Percentiles rank a stretch among this genome's conserved stretches.
Conservation (phyloP, 2,329 filamentous ascomycete species). For the Trichophyton mentagrophytes region DNA sequence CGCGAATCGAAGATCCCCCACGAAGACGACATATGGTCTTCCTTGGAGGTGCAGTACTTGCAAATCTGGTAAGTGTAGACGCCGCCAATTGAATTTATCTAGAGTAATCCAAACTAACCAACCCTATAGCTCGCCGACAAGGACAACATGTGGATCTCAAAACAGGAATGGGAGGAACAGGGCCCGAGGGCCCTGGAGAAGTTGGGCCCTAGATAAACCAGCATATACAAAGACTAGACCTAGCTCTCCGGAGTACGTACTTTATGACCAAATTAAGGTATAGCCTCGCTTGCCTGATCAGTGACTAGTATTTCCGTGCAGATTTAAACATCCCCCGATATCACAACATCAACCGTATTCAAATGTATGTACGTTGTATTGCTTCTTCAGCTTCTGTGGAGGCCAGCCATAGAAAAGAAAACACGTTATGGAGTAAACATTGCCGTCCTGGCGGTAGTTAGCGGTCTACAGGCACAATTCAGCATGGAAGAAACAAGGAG, state of each 20-base stretch:
- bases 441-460: neutral
- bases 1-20: slow-evolving; percentile 94
- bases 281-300: neutral
- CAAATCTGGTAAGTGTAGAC: slow-evolving; percentile 58
- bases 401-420: neutral
- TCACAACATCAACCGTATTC: neutral
- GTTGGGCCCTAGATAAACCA: slow-evolving; percentile 64
- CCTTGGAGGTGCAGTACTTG: slow-evolving; percentile 85
- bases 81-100: slow-evolving; percentile 3
- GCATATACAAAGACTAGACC: slow-evolving; percentile 8
- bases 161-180: slow-evolving; percentile 93
- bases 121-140: slow-evolving; percentile 73
- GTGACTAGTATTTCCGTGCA: neutral
- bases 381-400: neutral
- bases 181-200: slow-evolving; percentile 77
- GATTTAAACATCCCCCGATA: neutral
- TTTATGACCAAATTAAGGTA: slow-evolving; percentile 1
- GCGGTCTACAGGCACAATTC: neutral
- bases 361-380: neutral
- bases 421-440: neutral
- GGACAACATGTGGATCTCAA: slow-evolving; percentile 97
- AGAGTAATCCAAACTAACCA: slow-evolving; percentile 10
- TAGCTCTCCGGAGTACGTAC: neutral
- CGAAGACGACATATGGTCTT: slow-evolving; percentile 99
- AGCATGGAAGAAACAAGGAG: neutral